Conservation (phyloP, 2,329 filamentous ascomycete species). For the Trichoderma guizhouense region DNA sequence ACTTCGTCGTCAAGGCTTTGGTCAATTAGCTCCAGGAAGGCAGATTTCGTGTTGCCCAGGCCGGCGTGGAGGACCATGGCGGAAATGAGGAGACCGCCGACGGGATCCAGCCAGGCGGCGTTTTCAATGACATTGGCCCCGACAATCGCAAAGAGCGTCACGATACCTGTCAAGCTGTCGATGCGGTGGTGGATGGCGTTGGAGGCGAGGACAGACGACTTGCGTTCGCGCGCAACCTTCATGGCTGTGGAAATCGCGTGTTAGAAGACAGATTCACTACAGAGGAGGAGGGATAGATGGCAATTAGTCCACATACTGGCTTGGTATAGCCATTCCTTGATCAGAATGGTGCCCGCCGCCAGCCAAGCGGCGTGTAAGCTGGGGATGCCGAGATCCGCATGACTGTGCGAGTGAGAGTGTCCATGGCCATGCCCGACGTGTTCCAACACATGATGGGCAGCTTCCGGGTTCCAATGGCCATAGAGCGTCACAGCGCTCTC, state of each 20-base stretch:
- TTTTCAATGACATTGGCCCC: constrained; percentile 83
- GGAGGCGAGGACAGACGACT: constrained; percentile 91
- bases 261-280: constrained; percentile 10
- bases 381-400: constrained; percentile 55
- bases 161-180: constrained; percentile 91
- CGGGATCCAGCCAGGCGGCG: constrained; percentile 89
- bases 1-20: constrained; percentile 83
- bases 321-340: constrained; percentile 97
- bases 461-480: constrained; percentile 68
- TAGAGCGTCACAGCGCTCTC: constrained; percentile 67
- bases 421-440: constrained; percentile 53
- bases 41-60: constrained; percentile 75
- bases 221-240: constrained; percentile 91
- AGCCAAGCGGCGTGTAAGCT: constrained; percentile 95
- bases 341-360: constrained; percentile 78
- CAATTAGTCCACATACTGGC: constrained; percentile 67
- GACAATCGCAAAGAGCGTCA: constrained; percentile 83
- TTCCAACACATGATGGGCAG: constrained; percentile 60
- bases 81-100: constrained; percentile 89
- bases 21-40: constrained; percentile 88
- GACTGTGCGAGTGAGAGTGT: constrained; percentile 55
- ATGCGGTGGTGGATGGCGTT: constrained; percentile 96
- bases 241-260: constrained; percentile 58
- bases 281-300: neutral
- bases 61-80: constrained; percentile 91